Conservation (phyloP, 495 filamentous ascomycete genomes). For the Neurospora tetraspora region DNA sequence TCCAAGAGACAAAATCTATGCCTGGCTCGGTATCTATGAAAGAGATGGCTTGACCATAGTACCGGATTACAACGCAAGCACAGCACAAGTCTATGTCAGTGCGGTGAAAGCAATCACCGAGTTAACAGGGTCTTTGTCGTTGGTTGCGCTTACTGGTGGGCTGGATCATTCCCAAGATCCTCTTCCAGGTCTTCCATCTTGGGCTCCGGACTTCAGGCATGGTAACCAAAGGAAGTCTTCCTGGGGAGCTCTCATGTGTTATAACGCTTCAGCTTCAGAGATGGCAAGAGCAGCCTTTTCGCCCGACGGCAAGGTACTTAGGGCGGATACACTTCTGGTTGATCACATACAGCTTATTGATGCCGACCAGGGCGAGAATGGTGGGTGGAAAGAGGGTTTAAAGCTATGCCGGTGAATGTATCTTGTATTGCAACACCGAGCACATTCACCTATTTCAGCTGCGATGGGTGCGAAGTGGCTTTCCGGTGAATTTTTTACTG, state of each 20-base stretch:
- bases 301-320: not conserved
- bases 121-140: not conserved
- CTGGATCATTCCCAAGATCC: not conserved
- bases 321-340: not conserved
- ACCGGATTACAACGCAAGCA: not conserved
- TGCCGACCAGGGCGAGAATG: not conserved
- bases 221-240: not conserved
- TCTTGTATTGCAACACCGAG: not conserved
- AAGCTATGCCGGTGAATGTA: not conserved
- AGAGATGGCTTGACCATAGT: not conserved
- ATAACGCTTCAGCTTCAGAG: not conserved
- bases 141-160: not conserved
- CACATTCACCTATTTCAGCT: not conserved
- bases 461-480: not conserved
- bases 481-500: not conserved
- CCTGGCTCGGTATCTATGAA: not conserved
- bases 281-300: not conserved
- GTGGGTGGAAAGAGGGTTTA: not conserved
- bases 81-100: not conserved
- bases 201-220: not conserved
- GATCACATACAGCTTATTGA: not conserved
- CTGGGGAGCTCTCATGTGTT: not conserved
- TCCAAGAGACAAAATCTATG: not conserved
- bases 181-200: not conserved
- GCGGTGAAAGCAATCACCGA: not conserved